Evolutionary conservation across 805 yeast genomes (phyloP).

Genomic region (Starmerella cellae): DNA sequence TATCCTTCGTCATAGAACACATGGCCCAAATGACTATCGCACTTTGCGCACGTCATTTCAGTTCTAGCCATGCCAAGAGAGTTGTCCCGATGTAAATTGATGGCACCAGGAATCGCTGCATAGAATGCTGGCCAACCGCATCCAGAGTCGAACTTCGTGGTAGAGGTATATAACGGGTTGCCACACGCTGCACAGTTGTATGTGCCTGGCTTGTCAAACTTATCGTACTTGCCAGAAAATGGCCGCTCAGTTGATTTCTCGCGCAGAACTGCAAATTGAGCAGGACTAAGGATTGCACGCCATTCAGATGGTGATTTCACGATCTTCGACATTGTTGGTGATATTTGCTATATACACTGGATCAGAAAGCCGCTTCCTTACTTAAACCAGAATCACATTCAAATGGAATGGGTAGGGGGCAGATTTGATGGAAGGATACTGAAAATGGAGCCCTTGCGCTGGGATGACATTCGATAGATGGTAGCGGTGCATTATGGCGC

Average conservation of each 20-base stretch:
- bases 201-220: slow-evolving; percentile 41
- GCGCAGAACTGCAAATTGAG: slow-evolving; percentile 66
- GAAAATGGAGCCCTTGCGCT: too few relatives aligned
- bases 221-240: slow-evolving; percentile 45
- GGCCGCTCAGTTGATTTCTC: slow-evolving; percentile 63
- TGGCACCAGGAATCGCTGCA: slow-evolving; percentile 72
- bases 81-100: slow-evolving; percentile 46
- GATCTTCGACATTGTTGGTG: slow-evolving; percentile 19
- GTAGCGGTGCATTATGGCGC: too few relatives aligned
- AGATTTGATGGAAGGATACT: too few relatives aligned
- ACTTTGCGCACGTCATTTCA: slow-evolving; percentile 75
- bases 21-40: slow-evolving; percentile 95
- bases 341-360: too few relatives aligned
- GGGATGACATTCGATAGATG: not conserved
- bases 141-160: slow-evolving; percentile 73
- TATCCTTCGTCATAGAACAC: slow-evolving; percentile 90
- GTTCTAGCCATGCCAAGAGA: slow-evolving; percentile 68
- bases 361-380: too few relatives aligned
- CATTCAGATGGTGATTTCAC: slow-evolving; percentile 47
- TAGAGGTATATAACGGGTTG: slow-evolving; percentile 63
- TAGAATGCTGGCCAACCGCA: slow-evolving; percentile 99
- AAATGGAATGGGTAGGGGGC: too few relatives aligned
- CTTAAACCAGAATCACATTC: too few relatives aligned
- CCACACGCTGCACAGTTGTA: slow-evolving; percentile 81
- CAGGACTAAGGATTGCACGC: slow-evolving; percentile 63